These are phyloP conservation scores for Peribolospora kevripleyi DNA, from an alignment of 768 basidiomycete species.

Conservation along the genomic window DNA sequence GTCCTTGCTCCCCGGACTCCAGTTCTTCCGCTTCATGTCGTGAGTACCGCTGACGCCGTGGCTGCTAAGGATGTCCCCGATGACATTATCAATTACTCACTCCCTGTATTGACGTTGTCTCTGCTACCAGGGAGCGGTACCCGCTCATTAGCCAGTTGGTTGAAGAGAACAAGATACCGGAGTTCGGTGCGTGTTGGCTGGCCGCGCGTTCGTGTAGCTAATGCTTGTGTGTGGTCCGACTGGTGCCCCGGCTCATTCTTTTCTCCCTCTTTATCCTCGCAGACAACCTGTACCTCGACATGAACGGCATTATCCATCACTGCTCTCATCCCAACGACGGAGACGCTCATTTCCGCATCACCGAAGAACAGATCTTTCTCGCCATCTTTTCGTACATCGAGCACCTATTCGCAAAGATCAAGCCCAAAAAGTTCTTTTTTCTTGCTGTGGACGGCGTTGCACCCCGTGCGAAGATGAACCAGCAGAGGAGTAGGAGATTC, in stretches of 20 bases:
- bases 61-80: neutral
- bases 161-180: constrained; percentile 94
- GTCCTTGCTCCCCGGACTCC: neutral
- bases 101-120: neutral
- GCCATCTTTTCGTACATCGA: constrained; percentile 93
- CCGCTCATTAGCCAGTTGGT: constrained; percentile 94
- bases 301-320: constrained; percentile 43
- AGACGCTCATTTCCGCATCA: constrained; percentile 80
- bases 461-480: constrained; percentile 96
- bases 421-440: constrained; percentile 90
- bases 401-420: constrained; percentile 86
- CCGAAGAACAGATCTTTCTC: constrained; percentile 92
- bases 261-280: neutral
- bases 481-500: constrained; percentile 81
- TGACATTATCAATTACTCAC: neutral
- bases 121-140: constrained; percentile 55
- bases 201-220: constrained; percentile 1
- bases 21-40: constrained; percentile 20
- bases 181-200: constrained; percentile 43
- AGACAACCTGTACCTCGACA: constrained; percentile 84
- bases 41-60: constrained; percentile 3
- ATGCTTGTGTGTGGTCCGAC: neutral
- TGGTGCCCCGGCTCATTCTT: neutral
- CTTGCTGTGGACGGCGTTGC: constrained; percentile 98
- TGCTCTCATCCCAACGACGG: constrained; percentile 92